These are phyloP conservation scores for Spencermartinsiella europaea DNA, from an alignment of 805 yeast genomes.

Conservation along the genomic window DNA sequence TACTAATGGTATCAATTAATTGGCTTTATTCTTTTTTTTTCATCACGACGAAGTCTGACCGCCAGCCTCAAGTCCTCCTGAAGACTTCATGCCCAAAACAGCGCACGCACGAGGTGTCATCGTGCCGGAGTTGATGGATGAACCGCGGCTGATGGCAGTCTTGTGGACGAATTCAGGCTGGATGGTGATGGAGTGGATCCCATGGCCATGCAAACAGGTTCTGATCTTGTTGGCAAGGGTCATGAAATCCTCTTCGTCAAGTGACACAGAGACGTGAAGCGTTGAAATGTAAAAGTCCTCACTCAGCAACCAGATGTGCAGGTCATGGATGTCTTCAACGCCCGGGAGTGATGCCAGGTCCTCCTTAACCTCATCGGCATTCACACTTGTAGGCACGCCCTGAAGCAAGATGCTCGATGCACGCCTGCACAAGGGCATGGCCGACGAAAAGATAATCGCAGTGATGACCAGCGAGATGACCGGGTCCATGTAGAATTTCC, in stretches of 20 bases:
- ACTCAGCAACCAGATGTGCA: constrained; percentile 93
- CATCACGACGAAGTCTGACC: neutral
- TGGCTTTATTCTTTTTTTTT: neutral
- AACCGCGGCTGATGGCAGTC: neutral
- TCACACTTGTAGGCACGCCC: constrained; percentile 83
- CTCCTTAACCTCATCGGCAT: constrained; percentile 65
- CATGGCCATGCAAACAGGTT: constrained; percentile 72
- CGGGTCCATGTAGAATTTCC: constrained; percentile 88
- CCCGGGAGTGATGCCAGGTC: constrained; percentile 66
- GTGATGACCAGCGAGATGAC: constrained; percentile 80
- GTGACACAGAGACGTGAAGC: constrained; percentile 72
- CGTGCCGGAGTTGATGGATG: constrained; percentile 2
- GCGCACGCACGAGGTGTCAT: constrained; percentile 2
- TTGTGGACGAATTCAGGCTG: constrained; percentile 75
- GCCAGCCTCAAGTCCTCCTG: constrained; percentile 2
- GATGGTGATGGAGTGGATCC: constrained; percentile 89
- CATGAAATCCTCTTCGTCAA: constrained; percentile 61
- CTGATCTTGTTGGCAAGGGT: constrained; percentile 71
- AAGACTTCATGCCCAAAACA: neutral
- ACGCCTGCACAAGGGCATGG: constrained; percentile 80
- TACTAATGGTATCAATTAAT: no score
- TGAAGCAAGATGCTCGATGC: constrained; percentile 85
- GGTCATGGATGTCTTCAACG: constrained; percentile 84
- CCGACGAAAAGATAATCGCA: constrained; percentile 80
- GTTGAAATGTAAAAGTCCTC: constrained; percentile 85